Conservation (phyloP, 768 basidiomycete genomes). For the Crassisporium funariophilum region DNA sequence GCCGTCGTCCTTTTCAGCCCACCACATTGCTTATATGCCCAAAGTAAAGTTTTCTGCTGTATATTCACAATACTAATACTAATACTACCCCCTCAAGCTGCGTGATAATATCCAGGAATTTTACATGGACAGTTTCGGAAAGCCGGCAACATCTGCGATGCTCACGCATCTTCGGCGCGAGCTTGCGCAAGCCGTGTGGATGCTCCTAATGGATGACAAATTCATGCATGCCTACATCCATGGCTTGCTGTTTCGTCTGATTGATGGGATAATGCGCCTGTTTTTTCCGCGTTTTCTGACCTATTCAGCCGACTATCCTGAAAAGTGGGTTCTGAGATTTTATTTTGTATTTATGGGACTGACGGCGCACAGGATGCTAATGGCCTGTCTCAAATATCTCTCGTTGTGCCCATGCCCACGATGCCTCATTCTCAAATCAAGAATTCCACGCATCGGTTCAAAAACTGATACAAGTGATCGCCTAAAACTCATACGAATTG, state of each 20-base stretch:
- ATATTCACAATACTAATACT: not conserved
- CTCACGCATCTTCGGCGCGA: conserved; percentile 34
- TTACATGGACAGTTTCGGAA: conserved; percentile 18
- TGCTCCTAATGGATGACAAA: conserved; percentile 31
- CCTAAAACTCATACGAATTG: not conserved
- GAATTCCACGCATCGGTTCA: conserved; percentile 29
- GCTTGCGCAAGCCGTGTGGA: conserved; percentile 37
- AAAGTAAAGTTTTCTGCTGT: conserved; percentile 14
- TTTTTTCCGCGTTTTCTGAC: conserved; percentile 36
- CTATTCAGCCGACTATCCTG: conserved; percentile 42
- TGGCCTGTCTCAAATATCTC: conserved; percentile 30
- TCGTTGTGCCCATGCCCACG: conserved; percentile 38
- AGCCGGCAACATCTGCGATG: conserved; percentile 15
- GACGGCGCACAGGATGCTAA: conserved; percentile 22
- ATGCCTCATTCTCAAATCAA: conserved; percentile 30
- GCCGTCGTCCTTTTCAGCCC: conserved; percentile 29
- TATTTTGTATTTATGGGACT: not conserved
- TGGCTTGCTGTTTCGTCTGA: conserved; percentile 33
- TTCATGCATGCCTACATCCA: conserved; percentile 33
- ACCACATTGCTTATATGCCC: conserved; percentile 48
- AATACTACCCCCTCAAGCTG: conserved; percentile 28
- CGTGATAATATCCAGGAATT: conserved; percentile 4
- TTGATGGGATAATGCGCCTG: conserved; percentile 30
- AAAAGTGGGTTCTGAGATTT: conserved; percentile 43
- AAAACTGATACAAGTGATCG: conserved; percentile 17